Percentiles rank a stretch among this genome's conserved stretches.
These are phyloP conservation scores for Erodium trifolium DNA, from an alignment of 441 rosid species.

Conservation along the genomic window DNA sequence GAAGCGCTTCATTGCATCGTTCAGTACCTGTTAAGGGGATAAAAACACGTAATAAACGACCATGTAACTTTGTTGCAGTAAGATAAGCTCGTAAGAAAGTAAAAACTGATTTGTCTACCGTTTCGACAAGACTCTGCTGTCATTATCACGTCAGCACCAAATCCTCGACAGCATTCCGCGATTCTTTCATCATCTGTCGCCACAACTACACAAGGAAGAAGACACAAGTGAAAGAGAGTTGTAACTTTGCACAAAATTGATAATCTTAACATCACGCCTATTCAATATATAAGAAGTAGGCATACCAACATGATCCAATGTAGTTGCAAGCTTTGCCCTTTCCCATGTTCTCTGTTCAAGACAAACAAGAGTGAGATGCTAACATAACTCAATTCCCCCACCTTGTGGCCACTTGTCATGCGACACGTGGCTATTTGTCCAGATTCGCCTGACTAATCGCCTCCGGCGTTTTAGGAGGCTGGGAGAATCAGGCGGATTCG, in stretches of 20 bases:
- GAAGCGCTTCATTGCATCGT: slow-evolving; percentile 79
- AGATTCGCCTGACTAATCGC: too few species aligned
- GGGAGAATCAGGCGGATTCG: too few species aligned
- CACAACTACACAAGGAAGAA: slow-evolving; percentile 46
- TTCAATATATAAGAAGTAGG: background rate
- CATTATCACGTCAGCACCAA: slow-evolving; percentile 94
- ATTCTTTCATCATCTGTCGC: slow-evolving; percentile 90
- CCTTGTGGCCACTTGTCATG: too few species aligned
- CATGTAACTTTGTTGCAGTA: background rate
- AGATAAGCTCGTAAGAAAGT: background rate
- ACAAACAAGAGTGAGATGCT: slow-evolving; percentile 10
- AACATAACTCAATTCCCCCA: background rate
- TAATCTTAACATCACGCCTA: background rate
- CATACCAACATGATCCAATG: slow-evolving; percentile 70
- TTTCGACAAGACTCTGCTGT: slow-evolving; percentile 87
- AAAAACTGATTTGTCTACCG: slow-evolving; percentile 31
- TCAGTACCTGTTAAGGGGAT: slow-evolving; percentile 50
- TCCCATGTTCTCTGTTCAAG: slow-evolving; percentile 82
- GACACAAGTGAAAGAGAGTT: slow-evolving; percentile 6
- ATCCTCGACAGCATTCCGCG: slow-evolving; percentile 86
- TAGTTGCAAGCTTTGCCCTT: slow-evolving; percentile 71
- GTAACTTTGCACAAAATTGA: background rate
- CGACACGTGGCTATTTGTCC: too few species aligned
- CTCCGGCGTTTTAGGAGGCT: too few species aligned
- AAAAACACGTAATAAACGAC: slow-evolving; percentile 10